These are phyloP conservation scores for Talaromyces rugulosus DNA, from an alignment of 2,329 filamentous ascomycete species.

Conservation along the genomic window DNA sequence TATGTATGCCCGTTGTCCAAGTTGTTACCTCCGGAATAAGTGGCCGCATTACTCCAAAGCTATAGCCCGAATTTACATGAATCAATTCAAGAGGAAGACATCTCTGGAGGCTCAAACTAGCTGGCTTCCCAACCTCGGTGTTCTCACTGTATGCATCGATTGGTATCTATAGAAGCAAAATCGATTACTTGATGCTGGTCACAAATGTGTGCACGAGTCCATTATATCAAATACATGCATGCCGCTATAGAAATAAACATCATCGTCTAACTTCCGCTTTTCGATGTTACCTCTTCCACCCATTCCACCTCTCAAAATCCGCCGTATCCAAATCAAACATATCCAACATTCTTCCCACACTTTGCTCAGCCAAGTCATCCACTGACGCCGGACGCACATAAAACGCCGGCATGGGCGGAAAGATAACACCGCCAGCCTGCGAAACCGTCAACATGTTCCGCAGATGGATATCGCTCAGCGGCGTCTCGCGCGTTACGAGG, in stretches of 20 bases:
- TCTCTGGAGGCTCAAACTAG: not conserved
- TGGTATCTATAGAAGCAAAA: too few species aligned
- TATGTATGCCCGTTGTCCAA: not conserved
- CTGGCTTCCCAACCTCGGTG: too few species aligned
- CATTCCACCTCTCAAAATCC: slow-evolving; percentile 21
- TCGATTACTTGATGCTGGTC: too few species aligned
- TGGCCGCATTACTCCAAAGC: not conserved
- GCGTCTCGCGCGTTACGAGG: slow-evolving; percentile 38
- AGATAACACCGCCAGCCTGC: slow-evolving; percentile 30
- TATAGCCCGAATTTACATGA: not conserved
- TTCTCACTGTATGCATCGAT: too few species aligned
- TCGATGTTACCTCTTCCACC: not conserved
- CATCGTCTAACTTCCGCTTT: too few species aligned
- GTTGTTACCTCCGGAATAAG: not conserved
- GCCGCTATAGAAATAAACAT: too few species aligned
- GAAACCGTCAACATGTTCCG: slow-evolving; percentile 7
- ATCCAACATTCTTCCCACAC: slow-evolving; percentile 40
- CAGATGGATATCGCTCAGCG: slow-evolving; percentile 20
- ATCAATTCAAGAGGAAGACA: not conserved
- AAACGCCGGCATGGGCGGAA: slow-evolving; percentile 38
- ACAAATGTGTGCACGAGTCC: too few species aligned
- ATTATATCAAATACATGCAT: too few species aligned
- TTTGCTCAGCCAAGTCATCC: slow-evolving; percentile 37
- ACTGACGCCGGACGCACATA: slow-evolving; percentile 27
- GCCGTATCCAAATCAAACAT: slow-evolving; percentile 32